Conservation (phyloP, 345 rosid genomes). For the Bruguiera parviflora region DNA sequence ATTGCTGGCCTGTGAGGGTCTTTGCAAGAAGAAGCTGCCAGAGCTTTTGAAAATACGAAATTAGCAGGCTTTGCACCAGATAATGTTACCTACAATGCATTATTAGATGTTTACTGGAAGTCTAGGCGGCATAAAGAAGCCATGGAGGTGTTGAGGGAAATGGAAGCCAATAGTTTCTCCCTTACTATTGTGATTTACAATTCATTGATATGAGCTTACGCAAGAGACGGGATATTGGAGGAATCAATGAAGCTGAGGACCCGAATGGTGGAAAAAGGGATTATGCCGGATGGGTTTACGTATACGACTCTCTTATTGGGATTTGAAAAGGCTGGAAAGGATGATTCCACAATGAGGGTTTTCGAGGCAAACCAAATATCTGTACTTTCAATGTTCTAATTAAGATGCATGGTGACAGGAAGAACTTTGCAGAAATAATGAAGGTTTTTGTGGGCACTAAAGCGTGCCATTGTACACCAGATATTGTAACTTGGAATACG, state of each 20-base stretch:
- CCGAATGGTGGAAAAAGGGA: conserved; percentile 63
- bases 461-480: conserved; percentile 53
- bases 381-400: conserved; percentile 91
- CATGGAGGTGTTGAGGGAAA: conserved; percentile 71
- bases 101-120: conserved; percentile 84
- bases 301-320: conserved; percentile 88
- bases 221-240: conserved; percentile 64
- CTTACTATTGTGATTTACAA: conserved; percentile 77
- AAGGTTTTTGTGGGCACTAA: conserved; percentile 82
- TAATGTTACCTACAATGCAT: conserved; percentile 77
- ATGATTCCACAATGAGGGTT: conserved; percentile 63
- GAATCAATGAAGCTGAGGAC: conserved; percentile 75
- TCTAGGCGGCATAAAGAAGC: conserved; percentile 83
- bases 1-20: conserved; percentile 66
- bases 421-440: conserved; percentile 91
- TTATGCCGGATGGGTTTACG: conserved; percentile 86
- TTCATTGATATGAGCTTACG: conserved; percentile 80
- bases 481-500: conserved; percentile 94
- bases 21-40: conserved; percentile 74
- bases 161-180: conserved; percentile 63
- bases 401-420: conserved; percentile 88
- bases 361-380: conserved; percentile 81
- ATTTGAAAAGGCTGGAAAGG: conserved; percentile 81
- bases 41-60: conserved; percentile 67
- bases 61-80: conserved; percentile 66